Evolutionary conservation across 179 eudicot species (phyloP).

Genomic region (Spergularia azorica): DNA sequence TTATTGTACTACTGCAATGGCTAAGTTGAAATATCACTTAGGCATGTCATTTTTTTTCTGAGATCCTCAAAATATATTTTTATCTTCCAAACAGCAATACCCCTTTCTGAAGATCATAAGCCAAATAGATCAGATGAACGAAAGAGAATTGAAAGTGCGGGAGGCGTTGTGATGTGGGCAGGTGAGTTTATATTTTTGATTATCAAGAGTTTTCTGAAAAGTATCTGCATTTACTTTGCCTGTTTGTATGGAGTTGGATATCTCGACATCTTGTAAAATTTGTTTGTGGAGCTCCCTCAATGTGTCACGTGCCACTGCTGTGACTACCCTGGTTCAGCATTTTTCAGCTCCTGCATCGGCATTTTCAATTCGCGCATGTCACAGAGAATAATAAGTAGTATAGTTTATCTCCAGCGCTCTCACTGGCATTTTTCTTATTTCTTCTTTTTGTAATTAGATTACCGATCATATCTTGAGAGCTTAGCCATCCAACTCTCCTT

Average conservation of each 20-base stretch:
- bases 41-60: neutral
- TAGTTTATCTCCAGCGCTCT: no score
- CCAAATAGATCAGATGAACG: conserved; percentile 97
- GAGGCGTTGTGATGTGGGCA: conserved; percentile 99
- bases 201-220: neutral
- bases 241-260: neutral
- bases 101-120: conserved; percentile 98
- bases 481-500: no score
- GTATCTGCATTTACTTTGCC: conserved; percentile 2
- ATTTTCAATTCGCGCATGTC: no score
- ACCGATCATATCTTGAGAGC: no score
- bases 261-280: neutral
- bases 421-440: no score
- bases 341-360: no score
- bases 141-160: conserved; percentile 94
- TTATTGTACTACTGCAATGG: no score
- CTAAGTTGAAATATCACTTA: conserved; percentile 1
- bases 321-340: neutral
- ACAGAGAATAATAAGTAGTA: no score
- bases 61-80: neutral
- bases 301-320: neutral
- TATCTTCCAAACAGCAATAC: conserved; percentile 67
- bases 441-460: no score
- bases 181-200: conserved; percentile 45
- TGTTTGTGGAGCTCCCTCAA: neutral